These are phyloP conservation scores for Astragalus glycyphyllos DNA, from an alignment of 306 rosid species.

Conservation along the genomic window DNA sequence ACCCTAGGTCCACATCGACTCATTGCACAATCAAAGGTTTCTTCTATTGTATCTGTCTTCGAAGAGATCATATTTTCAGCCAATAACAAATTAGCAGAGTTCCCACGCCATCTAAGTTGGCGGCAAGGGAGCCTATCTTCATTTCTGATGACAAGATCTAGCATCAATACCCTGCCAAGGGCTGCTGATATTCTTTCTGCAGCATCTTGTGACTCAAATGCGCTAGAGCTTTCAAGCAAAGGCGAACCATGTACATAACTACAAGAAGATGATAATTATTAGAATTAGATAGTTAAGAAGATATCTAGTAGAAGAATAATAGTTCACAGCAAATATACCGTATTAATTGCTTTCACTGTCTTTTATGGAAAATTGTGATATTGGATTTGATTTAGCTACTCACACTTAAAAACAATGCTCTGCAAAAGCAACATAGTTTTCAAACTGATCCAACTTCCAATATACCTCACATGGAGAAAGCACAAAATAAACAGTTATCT, in stretches of 20 bases:
- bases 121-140: conserved; percentile 98
- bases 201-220: conserved; percentile 70
- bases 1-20: conserved; percentile 61
- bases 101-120: conserved; percentile 92
- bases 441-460: conserved; percentile 15
- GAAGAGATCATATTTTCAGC: conserved; percentile 61
- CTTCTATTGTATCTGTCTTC: conserved; percentile 58
- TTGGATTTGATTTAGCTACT: conserved; percentile 30
- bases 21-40: conserved; percentile 62
- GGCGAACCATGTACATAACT: conserved; percentile 96
- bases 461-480: background rate
- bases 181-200: conserved; percentile 80
- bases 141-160: conserved; percentile 94
- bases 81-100: conserved; percentile 84
- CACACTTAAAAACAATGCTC: conserved; percentile 6
- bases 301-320: conserved; percentile 13
- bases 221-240: conserved; percentile 73
- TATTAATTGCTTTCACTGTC: conserved; percentile 12
- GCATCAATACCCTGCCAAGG: conserved; percentile 82
- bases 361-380: conserved; percentile 21
- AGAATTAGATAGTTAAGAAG: conserved; percentile 28
- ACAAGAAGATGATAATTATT: conserved; percentile 44
- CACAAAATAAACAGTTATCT: background rate
- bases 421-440: conserved; percentile 3
- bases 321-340: background rate